Evolutionary conservation across 2,329 filamentous ascomycete species (phyloP).

Genomic region (Fusarium burgessii): DNA sequence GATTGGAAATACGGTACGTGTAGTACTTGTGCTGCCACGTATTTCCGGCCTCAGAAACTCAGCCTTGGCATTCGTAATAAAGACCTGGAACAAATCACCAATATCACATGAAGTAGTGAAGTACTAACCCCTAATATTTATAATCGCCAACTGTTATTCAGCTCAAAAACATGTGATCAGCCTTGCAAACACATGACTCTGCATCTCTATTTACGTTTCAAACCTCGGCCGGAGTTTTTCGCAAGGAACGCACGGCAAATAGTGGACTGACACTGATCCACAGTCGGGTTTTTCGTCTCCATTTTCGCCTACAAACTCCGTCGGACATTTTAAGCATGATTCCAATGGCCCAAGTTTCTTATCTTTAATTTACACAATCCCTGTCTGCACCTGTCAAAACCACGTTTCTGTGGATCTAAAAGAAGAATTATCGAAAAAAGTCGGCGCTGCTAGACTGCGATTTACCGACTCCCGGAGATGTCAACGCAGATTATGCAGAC

Average conservation of each 20-base stretch:
- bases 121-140: not conserved
- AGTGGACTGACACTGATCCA: conserved; percentile 28
- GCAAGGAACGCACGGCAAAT: not conserved
- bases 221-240: conserved; percentile 4
- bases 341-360: not conserved
- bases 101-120: not conserved
- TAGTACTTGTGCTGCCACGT: not conserved
- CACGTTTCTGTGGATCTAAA: not conserved
- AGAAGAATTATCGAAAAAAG: not conserved
- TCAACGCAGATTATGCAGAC: not conserved
- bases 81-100: not conserved
- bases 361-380: not conserved
- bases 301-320: conserved; percentile 12
- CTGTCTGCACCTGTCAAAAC: conserved; percentile 3
- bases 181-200: conserved; percentile 7
- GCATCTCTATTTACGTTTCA: not conserved
- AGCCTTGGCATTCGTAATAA: not conserved
- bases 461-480: not conserved
- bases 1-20: not conserved
- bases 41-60: not conserved
- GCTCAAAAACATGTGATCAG: conserved; percentile 21
- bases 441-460: conserved; percentile 3
- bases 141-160: not conserved
- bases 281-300: conserved; percentile 8
- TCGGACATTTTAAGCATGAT: conserved; percentile 26